Base-by-base conservation (phyloP, 148 eudicot genomes). In the Rhododendron simsii region DNA sequence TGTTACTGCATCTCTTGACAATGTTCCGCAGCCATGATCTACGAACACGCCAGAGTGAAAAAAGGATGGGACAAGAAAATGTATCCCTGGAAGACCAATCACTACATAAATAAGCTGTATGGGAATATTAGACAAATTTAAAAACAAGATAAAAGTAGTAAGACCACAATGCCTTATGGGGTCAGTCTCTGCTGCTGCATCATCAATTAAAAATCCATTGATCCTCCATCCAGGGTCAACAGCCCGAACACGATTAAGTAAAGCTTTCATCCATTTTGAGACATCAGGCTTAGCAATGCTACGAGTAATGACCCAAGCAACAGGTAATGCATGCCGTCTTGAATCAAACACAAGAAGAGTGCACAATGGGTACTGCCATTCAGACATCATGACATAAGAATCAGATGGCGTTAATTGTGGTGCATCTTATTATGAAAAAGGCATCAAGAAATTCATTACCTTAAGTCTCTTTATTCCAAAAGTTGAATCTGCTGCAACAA, bases 321-420 rank as follows among this genome's bases (percentile, higher is more conserved):
- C 96, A 83, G 99, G 99, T 83, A 98, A 95, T 37, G 99, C 98
- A 90, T 98, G 99, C 81, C 91, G 98, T 87, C 98, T 91, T 85
- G 99, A 95, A 89, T 98, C 99, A 90, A 98, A 98, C 80, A 94
- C 99, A 87, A 98, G 96, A 91, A 98, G 95, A 37, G 99, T 94
- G 94, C 93, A 95, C 89, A 98, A 85, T 39, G 98, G 99, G 84
- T 95, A 95, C 99, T 98, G 95, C 86, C 87, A 91, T 41, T 41
- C 82, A 88, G 86, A 89, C 41, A 92, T 63, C 87, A 89, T 30
- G 86, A 84, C 76, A 82, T 88, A n/a, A 91, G 82, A 86, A 81
- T 86, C 69, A 67, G 81, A 48, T 83, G 79, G 55, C 20, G 61
- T 7, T 13, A 75, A 59, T 76, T 53, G 20, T 35, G 79, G 82